Conservation (phyloP, 2,329 filamentous ascomycete genomes). For the Amesomyces nigricolor region DNA sequence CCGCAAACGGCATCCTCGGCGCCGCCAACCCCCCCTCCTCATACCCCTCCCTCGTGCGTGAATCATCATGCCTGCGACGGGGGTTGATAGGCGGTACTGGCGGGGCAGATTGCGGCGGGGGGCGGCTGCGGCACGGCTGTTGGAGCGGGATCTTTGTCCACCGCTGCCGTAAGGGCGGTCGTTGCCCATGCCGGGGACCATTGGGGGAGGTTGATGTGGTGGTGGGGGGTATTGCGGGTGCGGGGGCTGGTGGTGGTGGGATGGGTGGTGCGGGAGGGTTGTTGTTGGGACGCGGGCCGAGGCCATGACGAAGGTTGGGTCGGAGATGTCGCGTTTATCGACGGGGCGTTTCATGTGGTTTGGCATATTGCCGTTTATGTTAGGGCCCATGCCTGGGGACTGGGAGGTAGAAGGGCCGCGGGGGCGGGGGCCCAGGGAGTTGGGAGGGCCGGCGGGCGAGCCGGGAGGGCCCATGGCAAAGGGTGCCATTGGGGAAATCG, state of each 20-base stretch:
- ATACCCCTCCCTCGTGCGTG: conserved; percentile 35
- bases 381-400: conserved; percentile 26
- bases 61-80: conserved; percentile 40
- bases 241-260: neutral
- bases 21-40: conserved; percentile 32
- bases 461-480: conserved; percentile 23
- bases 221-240: conserved; percentile 5
- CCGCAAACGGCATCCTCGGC: conserved; percentile 30
- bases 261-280: conserved; percentile 31
- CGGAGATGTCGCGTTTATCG: conserved; percentile 45
- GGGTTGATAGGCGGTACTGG: conserved; percentile 57
- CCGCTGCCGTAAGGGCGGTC: conserved; percentile 34
- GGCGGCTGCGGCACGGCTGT: conserved; percentile 31
- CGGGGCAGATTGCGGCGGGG: conserved; percentile 31
- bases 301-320: conserved; percentile 44
- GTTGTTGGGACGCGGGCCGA: conserved; percentile 42
- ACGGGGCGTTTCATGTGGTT: conserved; percentile 39
- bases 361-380: conserved; percentile 31
- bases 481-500: conserved; percentile 41
- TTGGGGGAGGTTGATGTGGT: conserved; percentile 25
- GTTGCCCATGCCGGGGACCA: conserved; percentile 21
- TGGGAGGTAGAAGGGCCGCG: conserved; percentile 34
- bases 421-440: conserved; percentile 28
- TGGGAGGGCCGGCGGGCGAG: conserved; percentile 34
- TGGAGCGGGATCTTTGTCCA: conserved; percentile 32